Evolutionary conservation across 2,329 filamentous ascomycete genomes (phyloP).

Genomic region (Dryadomyces sulphureus): DNA sequence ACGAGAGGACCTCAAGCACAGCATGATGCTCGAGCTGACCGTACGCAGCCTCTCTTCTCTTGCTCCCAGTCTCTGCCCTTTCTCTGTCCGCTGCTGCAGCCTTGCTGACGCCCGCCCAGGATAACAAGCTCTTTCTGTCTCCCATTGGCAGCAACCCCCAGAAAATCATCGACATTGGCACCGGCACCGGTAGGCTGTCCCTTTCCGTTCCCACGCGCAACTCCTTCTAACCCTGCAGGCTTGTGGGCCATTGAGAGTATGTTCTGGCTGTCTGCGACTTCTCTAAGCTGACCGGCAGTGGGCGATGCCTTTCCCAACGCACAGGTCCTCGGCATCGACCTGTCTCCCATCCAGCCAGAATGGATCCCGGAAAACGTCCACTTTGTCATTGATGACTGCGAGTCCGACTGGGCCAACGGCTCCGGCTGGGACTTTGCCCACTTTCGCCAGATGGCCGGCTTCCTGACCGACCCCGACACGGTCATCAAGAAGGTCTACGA

Average conservation of each 20-base stretch:
- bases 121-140: constrained; percentile 24
- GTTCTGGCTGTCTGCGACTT: constrained; percentile 1
- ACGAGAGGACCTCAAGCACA: constrained; percentile 30
- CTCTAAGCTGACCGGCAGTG: constrained; percentile 14
- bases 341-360: constrained; percentile 30
- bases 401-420: constrained; percentile 40
- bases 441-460: constrained; percentile 32
- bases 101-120: constrained; percentile 10
- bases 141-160: constrained; percentile 24
- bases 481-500: constrained; percentile 26
- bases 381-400: constrained; percentile 48
- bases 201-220: too few species aligned
- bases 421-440: constrained; percentile 41
- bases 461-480: constrained; percentile 34
- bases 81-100: neutral
- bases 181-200: constrained; percentile 26
- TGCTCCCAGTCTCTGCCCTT: neutral
- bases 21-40: constrained; percentile 28
- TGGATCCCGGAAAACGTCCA: constrained; percentile 44
- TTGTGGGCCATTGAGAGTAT: constrained; percentile 27
- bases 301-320: constrained; percentile 26
- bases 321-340: constrained; percentile 25
- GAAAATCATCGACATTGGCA: constrained; percentile 32
- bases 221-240: constrained; percentile 1
- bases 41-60: constrained; percentile 11